phyloP scores from a whole-genome alignment of 1,284 basidiomycete genomes.

The Heterobasidion occidentale region DNA sequence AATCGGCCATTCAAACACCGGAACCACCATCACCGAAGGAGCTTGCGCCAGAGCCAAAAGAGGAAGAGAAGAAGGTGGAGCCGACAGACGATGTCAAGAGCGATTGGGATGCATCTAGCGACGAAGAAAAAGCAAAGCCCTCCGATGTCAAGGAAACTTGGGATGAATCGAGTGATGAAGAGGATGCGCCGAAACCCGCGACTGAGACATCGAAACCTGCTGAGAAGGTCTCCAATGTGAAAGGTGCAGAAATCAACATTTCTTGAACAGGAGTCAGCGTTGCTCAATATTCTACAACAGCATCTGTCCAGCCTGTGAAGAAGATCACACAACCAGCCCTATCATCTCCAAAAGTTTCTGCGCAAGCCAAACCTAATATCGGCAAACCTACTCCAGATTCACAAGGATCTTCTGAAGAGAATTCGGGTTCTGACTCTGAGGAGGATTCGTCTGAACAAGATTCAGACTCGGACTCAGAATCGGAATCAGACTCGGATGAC shows the following conservation, averaged over 20 bases:
- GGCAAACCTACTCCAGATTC: constrained; percentile 2
- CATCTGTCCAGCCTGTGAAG: constrained; percentile 7
- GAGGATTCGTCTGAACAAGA: constrained; percentile 20
- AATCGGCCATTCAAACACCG: constrained; percentile 26
- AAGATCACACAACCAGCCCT: constrained; percentile 13
- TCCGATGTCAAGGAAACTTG: constrained; percentile 69
- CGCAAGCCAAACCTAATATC: constrained; percentile 10
- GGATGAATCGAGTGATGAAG: constrained; percentile 77
- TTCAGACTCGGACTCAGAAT: constrained; percentile 28
- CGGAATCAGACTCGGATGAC: constrained; percentile 36
- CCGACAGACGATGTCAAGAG: constrained; percentile 49
- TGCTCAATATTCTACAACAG: constrained; percentile 13
- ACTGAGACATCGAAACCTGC: constrained; percentile 5
- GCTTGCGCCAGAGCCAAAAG: constrained; percentile 15
- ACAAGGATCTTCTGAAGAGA: constrained; percentile 16
- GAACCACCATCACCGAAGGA: constrained; percentile 22
- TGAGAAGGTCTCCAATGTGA: constrained; percentile 21
- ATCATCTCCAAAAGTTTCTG: constrained; percentile 14
- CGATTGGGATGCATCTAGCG: constrained; percentile 79
- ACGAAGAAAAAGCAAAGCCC: constrained; percentile 25
- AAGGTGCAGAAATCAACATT: constrained; percentile 6
- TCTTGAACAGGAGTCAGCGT: not conserved
- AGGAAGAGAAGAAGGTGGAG: constrained; percentile 11
- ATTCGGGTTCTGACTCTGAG: not conserved
- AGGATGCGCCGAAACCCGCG: constrained; percentile 20